Evolutionary conservation across 371 early-diverging fungal species (phyloP), one percentile per base, ranked within the genome.

Genomic region (Apophysomyces elegans): DNA sequence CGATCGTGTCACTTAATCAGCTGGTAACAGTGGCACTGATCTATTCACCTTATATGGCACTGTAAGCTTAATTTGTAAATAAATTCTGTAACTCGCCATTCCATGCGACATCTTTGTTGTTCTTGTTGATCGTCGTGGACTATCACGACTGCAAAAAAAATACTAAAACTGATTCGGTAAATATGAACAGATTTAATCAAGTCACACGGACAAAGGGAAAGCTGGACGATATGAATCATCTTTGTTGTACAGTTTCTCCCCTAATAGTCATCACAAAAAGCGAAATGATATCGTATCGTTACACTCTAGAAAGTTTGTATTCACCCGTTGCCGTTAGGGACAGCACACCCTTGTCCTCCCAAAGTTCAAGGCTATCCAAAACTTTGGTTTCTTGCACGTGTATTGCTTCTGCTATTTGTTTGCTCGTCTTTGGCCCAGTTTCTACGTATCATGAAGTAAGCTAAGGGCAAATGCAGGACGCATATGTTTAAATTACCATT

Each of bases 331-430:
- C 69, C 35, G 61, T 38, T n/a, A 74, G 50, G 32, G 58, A 18
- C 2, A 77, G 18, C 4, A 77, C 57, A 4, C 66, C 47, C 32
- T 71, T 18, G 1, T 69, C 56, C 7, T 65, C 58, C 77, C 77
- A 77, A 56, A 65, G 62, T 12, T 71, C 69, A 2, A 77, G 54
- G 36, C 64, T 63, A 1, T 69, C 65, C 5, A 65, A 18, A 0
- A 68, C 72, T 11, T 38, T 47, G 5, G 13, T 16, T 35, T 67
- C 64, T 5, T 39, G 45, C 0, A 74, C 50, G 11, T 59, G 37
- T 7, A 62, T 37, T 47, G 39, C 59, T 5, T 44, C 41, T 7
- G 56, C 57, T 8, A 77, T 68, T n/a, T 72, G 64, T 9, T 70
- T 56, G 16, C 46, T 65, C 14, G 72, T 66, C 13, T 58, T 56